These are phyloP conservation scores for Fremontodendron californicum DNA, from an alignment of 345 rosid species.

Conservation along the genomic window DNA sequence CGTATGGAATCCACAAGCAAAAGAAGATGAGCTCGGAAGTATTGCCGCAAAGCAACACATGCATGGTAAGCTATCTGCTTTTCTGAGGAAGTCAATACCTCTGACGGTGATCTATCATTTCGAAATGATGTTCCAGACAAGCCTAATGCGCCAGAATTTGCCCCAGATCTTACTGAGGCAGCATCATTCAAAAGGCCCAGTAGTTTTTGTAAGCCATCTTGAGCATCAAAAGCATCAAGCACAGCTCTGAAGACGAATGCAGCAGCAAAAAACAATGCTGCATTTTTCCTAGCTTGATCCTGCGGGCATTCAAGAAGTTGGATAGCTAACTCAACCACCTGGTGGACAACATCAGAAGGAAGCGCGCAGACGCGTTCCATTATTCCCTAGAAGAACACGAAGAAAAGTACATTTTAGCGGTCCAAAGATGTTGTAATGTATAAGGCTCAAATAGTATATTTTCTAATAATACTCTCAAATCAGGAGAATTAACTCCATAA, in stretches of 20 bases:
- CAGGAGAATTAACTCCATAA: background rate
- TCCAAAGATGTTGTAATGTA: background rate
- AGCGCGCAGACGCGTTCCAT: slow-evolving; percentile 99
- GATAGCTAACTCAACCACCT: slow-evolving; percentile 82
- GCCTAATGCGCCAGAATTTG: slow-evolving; percentile 52
- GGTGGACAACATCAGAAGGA: slow-evolving; percentile 67
- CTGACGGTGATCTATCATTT: slow-evolving; percentile 76
- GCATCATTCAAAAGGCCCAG: slow-evolving; percentile 74
- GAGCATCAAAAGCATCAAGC: slow-evolving; percentile 93
- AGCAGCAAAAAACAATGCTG: slow-evolving; percentile 89
- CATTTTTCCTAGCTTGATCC: slow-evolving; percentile 92
- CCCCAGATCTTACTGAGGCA: slow-evolving; percentile 89
- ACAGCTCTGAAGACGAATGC: slow-evolving; percentile 96
- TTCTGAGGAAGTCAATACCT: slow-evolving; percentile 84
- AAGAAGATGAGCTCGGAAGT: slow-evolving; percentile 94
- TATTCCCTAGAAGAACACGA: slow-evolving; percentile 58
- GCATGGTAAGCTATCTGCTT: slow-evolving; percentile 96
- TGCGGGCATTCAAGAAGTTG: slow-evolving; percentile 83
- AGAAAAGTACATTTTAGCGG: background rate
- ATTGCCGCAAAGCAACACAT: slow-evolving; percentile 91
- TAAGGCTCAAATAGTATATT: background rate
- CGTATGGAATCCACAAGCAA: slow-evolving; percentile 88
- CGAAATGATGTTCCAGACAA: slow-evolving; percentile 49
- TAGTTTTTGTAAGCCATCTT: slow-evolving; percentile 80
- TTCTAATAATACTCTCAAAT: background rate